These are phyloP conservation scores for Paramecium sexaurelia DNA, from an alignment of 73 alveolate genomes.

Conservation along the genomic window DNA sequence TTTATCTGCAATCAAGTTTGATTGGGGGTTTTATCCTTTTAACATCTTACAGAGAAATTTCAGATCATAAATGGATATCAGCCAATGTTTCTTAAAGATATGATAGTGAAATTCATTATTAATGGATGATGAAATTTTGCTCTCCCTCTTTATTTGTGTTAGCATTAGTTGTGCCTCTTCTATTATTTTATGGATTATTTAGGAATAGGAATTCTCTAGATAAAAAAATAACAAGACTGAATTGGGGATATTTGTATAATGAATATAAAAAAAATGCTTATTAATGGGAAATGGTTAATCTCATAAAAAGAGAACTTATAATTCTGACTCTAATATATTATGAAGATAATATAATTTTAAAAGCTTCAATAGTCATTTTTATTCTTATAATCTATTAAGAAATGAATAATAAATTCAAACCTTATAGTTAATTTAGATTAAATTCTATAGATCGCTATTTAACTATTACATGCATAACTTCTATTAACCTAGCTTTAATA, in stretches of 20 bases:
- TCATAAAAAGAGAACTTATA: not conserved
- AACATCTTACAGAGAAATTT: not conserved
- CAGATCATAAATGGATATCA: not conserved
- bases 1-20: not conserved
- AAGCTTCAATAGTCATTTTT: not conserved
- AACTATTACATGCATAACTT: not conserved
- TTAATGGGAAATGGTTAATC: not conserved
- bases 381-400: not conserved
- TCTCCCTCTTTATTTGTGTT: not conserved
- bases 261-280: not conserved
- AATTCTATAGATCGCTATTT: conserved; percentile 26
- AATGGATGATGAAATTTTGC: not conserved
- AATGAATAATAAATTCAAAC: not conserved
- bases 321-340: not conserved
- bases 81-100: not conserved
- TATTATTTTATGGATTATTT: not conserved
- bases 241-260: not conserved
- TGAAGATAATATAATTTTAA: not conserved
- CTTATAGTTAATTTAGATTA: not conserved
- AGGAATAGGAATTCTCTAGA: not conserved
- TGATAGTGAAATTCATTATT: not conserved
- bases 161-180: not conserved
- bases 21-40: not conserved
- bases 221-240: not conserved
- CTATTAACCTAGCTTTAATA: conserved; percentile 30